Percentiles rank a stretch among this genome's conserved stretches.
phyloP scores from a whole-genome alignment of 306 rosid species.

The Sesbania bispinosa region DNA sequence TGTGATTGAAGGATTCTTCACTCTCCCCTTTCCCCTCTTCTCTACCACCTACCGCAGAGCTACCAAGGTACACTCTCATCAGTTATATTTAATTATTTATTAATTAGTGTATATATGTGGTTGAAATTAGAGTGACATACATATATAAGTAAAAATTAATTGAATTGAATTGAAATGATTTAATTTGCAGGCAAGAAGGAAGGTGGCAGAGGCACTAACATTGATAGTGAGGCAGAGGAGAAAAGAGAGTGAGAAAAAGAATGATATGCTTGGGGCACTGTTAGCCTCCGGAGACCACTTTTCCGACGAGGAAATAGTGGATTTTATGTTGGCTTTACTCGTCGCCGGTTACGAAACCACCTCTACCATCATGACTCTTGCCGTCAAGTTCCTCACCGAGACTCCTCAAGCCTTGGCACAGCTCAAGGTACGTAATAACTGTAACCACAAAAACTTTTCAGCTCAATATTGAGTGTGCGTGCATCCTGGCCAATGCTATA shows the following conservation, averaged over 20 bases:
- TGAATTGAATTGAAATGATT: not conserved
- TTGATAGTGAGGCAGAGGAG: slow-evolving; percentile 72
- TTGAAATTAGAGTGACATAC: too few species aligned
- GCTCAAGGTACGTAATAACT: slow-evolving; percentile 54
- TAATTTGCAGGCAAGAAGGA: slow-evolving; percentile 64
- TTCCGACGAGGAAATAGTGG: slow-evolving; percentile 80
- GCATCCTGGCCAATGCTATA: too few species aligned
- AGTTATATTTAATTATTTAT: not conserved
- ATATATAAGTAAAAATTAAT: not conserved
- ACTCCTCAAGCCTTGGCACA: slow-evolving; percentile 89
- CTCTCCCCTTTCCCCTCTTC: slow-evolving; percentile 72
- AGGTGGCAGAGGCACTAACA: slow-evolving; percentile 88
- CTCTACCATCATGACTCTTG: slow-evolving; percentile 93
- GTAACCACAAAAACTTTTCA: not conserved
- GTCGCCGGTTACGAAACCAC: slow-evolving; percentile 98
- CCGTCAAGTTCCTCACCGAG: slow-evolving; percentile 87
- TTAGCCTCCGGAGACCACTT: slow-evolving; percentile 74
- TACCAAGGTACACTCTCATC: slow-evolving; percentile 47
- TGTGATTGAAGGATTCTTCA: slow-evolving; percentile 91
- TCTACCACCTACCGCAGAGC: slow-evolving; percentile 88
- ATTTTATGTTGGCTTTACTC: slow-evolving; percentile 80
- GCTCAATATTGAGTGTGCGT: too few species aligned
- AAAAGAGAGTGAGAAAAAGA: slow-evolving; percentile 45
- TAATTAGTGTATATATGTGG: too few species aligned
- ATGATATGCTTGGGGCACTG: slow-evolving; percentile 79